Evolutionary conservation across 1,284 basidiomycete species (phyloP), one percentile per base, ranked within the genome.

Genomic region (Thelephora terrestris): DNA sequence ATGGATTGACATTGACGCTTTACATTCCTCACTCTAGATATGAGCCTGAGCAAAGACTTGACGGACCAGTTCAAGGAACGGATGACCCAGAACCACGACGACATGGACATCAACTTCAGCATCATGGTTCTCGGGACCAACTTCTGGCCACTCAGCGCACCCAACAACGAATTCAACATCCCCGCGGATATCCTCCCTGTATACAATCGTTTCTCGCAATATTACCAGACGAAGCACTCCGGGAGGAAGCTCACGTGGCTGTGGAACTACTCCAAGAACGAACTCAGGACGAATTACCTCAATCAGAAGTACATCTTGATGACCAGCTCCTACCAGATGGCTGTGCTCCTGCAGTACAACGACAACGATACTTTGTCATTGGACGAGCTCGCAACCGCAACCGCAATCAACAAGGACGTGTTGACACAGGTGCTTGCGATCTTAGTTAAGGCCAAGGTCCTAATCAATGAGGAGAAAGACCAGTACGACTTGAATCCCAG

Each of bases 201-300:
- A 2, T 92, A 93, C 66, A 89, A 97, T 57, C 82, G 90, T 17
- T 99, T 99, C 75, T 80, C 85, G 57, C 81, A 87, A 56, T 98
- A 93, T 72, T 98, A 98, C 68, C 85, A 90, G 60, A 85, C 84
- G 58, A 93, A 95, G 69, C 91, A 95, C 67, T 88, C 85, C 4
- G 95, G 95, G 20, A 87, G 96, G 52, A 96, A 96, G 61, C 75
- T 99, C 23, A 94, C 90, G 0, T 99, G 95, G 95, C 68, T 98
- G 17, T 98, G 95, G 95, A 95, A 97, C 63, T 87, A 95, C 64
- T 92, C 86, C 32, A 94, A 95, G 74, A 95, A 92, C 70, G 96
- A 99, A 64, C 74, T 99, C 45, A 81, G 89, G 51, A 93, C 94
- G 50, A 93, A 88, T 61, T 94, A 96, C 67, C 74, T 92, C 46